Percentiles rank a stretch among this genome's conserved stretches.
Evolutionary conservation across 139 green algal species (phyloP).

Genomic region (Closterium sp.): DNA sequence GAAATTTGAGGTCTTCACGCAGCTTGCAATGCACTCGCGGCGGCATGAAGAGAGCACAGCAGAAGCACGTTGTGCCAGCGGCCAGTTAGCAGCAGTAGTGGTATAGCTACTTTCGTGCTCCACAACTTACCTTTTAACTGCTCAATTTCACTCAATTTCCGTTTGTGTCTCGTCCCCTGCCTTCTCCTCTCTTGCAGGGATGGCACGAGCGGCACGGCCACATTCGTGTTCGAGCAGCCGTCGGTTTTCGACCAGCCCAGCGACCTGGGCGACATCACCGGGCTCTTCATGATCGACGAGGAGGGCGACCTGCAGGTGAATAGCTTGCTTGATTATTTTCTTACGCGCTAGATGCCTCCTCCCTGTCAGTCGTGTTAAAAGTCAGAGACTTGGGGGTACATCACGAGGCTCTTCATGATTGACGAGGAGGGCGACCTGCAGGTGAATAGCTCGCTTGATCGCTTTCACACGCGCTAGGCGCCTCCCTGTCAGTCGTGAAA

Average conservation of each 20-base stretch:
- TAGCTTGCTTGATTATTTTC: background rate
- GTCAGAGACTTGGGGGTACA: background rate
- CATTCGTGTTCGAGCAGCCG: conserved; percentile 88
- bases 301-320: conserved; percentile 60
- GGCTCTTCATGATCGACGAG: conserved; percentile 94
- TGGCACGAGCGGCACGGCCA: conserved; percentile 78
- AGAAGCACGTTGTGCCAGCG: too few species aligned
- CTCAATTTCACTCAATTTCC: background rate
- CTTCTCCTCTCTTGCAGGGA: conserved; percentile 50
- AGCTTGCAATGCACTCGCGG: too few species aligned
- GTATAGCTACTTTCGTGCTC: too few species aligned
- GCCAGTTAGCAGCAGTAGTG: too few species aligned
- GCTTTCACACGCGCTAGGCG: too few species aligned
- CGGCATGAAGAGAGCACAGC: too few species aligned
- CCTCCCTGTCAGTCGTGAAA: too few species aligned
- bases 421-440: conserved; percentile 77
- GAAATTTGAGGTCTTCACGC: too few species aligned
- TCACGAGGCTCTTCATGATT: conserved; percentile 11
- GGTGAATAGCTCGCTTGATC: conserved; percentile 6
- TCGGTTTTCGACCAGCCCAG: conserved; percentile 82
- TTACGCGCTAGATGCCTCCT: background rate
- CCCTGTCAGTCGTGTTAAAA: background rate
- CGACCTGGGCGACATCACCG: conserved; percentile 89
- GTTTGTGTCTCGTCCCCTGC: background rate
- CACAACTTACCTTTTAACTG: background rate